Evolutionary conservation across 495 filamentous ascomycete genomes (phyloP).

Genomic region (Sphaerosporella brunnea): DNA sequence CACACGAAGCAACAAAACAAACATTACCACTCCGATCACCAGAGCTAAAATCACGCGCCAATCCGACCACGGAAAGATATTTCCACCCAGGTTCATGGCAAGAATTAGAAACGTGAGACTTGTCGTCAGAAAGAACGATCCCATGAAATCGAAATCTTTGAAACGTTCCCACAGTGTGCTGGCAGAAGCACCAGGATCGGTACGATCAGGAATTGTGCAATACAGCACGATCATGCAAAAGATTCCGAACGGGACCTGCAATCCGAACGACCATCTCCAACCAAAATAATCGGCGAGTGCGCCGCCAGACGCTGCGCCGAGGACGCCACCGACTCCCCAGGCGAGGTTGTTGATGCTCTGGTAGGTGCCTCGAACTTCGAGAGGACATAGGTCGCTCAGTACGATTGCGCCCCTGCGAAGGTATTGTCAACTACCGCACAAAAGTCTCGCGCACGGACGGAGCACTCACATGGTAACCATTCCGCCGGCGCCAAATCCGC

Average conservation of each 20-base stretch:
- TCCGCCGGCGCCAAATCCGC: conserved; percentile 57
- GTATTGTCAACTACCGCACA: background rate
- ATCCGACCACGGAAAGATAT: conserved; percentile 54
- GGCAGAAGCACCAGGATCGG: conserved; percentile 39
- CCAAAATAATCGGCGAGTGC: conserved; percentile 52
- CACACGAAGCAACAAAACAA: conserved; percentile 42
- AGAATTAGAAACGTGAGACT: conserved; percentile 37
- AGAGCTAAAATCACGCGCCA: conserved; percentile 50
- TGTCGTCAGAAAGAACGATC: conserved; percentile 39
- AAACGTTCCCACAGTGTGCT: conserved; percentile 40
- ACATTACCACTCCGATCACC: conserved; percentile 36
- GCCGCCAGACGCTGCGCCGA: conserved; percentile 57
- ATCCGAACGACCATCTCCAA: conserved; percentile 39
- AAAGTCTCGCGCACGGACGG: background rate
- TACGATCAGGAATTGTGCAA: conserved; percentile 40
- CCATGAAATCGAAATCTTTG: conserved; percentile 48
- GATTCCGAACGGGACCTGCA: conserved; percentile 50
- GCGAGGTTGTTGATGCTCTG: conserved; percentile 62
- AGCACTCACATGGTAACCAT: conserved; percentile 41
- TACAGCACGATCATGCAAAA: conserved; percentile 40
- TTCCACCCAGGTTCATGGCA: conserved; percentile 62
- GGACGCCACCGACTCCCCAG: conserved; percentile 32
- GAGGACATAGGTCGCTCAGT: conserved; percentile 53
- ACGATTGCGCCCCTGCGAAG: conserved; percentile 40
- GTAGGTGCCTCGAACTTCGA: conserved; percentile 55